A percentile compares a stretch with the other conserved stretches of the same genome.
These are phyloP conservation scores for Puccinia polysora DNA, from an alignment of 1,284 basidiomycete species.

Conservation along the genomic window DNA sequence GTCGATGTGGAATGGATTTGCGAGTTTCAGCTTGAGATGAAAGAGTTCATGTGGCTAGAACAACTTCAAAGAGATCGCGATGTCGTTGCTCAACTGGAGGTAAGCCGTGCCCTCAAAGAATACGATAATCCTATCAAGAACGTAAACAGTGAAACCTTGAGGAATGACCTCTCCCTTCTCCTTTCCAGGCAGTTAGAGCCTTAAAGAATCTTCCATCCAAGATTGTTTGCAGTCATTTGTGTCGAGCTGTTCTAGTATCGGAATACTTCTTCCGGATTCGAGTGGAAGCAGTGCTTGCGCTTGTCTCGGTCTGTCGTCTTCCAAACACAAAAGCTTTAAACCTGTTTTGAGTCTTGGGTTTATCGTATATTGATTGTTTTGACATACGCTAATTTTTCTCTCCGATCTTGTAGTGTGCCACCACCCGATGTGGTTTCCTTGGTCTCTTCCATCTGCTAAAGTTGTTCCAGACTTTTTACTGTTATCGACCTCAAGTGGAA, in stretches of 20 bases:
- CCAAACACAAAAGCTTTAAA: not conserved
- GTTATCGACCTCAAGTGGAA: conserved; percentile 74
- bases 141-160: too few species aligned
- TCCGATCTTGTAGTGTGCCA: conserved; percentile 63
- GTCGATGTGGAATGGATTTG: conserved; percentile 99
- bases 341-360: not conserved
- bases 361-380: too few species aligned
- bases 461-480: conserved; percentile 80
- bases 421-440: conserved; percentile 71
- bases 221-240: conserved; percentile 83
- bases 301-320: conserved; percentile 66
- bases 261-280: conserved; percentile 98
- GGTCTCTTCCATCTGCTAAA: conserved; percentile 95
- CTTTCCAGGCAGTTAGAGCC: conserved; percentile 70
- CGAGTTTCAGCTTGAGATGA: conserved; percentile 83
- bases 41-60: conserved; percentile 98
- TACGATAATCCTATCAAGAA: too few species aligned
- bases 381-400: too few species aligned
- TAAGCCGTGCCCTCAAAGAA: conserved; percentile 56
- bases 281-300: conserved; percentile 82
- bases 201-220: conserved; percentile 75
- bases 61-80: conserved; percentile 94
- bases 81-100: conserved; percentile 96
- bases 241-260: conserved; percentile 84
- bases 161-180: not conserved